Evolutionary conservation across 2,329 filamentous ascomycete species (phyloP).

Genomic region (Neofusicoccum kwambonambiense): DNA sequence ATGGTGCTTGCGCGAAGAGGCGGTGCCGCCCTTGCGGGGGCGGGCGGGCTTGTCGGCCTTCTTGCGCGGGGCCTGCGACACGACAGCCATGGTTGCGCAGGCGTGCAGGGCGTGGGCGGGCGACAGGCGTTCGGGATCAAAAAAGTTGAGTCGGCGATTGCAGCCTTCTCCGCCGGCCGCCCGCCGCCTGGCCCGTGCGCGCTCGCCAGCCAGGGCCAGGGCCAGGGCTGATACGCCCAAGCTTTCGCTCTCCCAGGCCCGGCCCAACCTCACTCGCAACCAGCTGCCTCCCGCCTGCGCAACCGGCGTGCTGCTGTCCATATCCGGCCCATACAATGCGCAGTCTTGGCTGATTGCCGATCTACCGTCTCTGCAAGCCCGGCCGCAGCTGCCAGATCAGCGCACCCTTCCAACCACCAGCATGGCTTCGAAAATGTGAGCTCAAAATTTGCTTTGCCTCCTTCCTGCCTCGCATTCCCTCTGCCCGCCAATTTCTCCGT

Average conservation of each 20-base stretch:
- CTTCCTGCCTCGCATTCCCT: neutral
- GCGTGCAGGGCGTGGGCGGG: neutral
- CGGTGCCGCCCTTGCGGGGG: conserved; percentile 65
- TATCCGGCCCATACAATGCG: neutral
- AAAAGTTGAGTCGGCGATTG: conserved; percentile 18
- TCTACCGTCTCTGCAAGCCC: neutral
- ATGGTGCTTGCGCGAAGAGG: conserved; percentile 77
- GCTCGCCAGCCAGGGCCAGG: neutral
- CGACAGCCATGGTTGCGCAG: conserved; percentile 41
- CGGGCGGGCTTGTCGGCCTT: conserved; percentile 61
- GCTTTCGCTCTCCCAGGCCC: neutral
- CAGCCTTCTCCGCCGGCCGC: neutral
- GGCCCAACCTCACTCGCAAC: neutral
- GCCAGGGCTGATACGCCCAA: neutral
- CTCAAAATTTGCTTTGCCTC: conserved; percentile 3
- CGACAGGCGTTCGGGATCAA: neutral
- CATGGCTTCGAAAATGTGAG: conserved; percentile 61
- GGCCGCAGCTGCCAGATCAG: neutral
- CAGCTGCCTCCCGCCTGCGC: neutral
- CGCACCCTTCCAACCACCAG: neutral
- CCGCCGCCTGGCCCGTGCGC: conserved; percentile 4
- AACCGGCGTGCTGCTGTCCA: neutral
- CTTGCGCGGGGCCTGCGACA: conserved; percentile 38
- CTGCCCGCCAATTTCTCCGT: too few species aligned
- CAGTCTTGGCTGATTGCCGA: neutral